Base-by-base conservation (phyloP, 331 rosid species). In the Pyrus hybrid region DNA sequence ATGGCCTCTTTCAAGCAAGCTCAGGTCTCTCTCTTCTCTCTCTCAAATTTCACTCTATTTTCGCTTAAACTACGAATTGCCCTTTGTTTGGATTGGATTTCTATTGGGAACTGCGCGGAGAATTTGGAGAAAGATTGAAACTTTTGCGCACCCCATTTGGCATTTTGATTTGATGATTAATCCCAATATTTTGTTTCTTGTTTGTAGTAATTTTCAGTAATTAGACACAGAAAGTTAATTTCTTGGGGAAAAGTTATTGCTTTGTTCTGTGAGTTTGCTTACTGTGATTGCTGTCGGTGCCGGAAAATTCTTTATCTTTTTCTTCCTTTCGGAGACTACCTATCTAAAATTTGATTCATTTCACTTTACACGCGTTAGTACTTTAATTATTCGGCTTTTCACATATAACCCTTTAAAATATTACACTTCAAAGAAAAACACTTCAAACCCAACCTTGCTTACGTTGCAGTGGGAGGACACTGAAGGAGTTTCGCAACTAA, bases 1-100 rank as follows among this genome's bases (percentile, higher is more conserved):
- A 86, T 89, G 97, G 97, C 97, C 13, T 89, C 99, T 62, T 83
- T 95, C 69, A 73, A 92, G 77, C 99, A 95, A 86, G 99, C 99
- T 20, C 97, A 95, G 97, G 99, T 90, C 33, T 32, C 12, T 10
- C 6, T 78, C 30, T 22, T 37, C 43, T 35, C 43, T 8, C 1
- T 35, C 41, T 35, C 41, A 49, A 49, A 49, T 17, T 49, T 7
- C n/a, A 17, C 56, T 49, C 3, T 16, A 6, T 69, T 54, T 33
- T 13, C 16, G 37, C 7, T 20, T 57, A 7, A 21, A 30, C 45
- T 60, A 21, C 13, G 3, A 56, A 57, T 23, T 58, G 18, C 22
- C 18, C 14, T 26, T 9, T 57, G 74, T 18, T 41, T 49, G 28
- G 30, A 18, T 35, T 35, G 41, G 28, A 33, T 32, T 54, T 37